phyloP scores from a whole-genome alignment of 2,329 filamentous ascomycete species.

The Bipolaris bicolor region DNA sequence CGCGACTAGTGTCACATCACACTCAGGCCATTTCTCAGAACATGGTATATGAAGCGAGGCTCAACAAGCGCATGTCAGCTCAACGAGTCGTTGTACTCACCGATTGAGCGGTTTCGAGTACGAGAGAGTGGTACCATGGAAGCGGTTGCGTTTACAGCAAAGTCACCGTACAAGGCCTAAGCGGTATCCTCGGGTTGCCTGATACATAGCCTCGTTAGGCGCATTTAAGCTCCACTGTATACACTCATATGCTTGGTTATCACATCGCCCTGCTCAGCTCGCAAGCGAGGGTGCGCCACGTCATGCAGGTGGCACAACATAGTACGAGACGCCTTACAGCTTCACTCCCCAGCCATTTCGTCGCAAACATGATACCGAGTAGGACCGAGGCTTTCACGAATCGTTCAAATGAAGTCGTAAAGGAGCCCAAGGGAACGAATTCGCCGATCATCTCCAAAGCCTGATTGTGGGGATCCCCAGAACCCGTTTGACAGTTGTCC shows the following conservation, averaged over 20 bases:
- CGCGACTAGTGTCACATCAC: conserved; percentile 9
- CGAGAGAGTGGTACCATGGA: not conserved
- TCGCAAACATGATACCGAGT: not conserved
- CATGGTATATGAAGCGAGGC: conserved; percentile 21
- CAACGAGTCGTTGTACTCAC: not conserved
- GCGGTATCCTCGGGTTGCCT: conserved; percentile 1
- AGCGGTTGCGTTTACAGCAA: not conserved
- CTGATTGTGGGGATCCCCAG: conserved; percentile 7
- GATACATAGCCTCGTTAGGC: conserved; percentile 6
- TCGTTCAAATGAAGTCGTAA: not conserved
- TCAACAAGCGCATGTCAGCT: conserved; percentile 6
- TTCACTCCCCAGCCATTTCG: conserved; percentile 10
- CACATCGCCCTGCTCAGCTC: conserved; percentile 8
- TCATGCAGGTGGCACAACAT: conserved; percentile 8
- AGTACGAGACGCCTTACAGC: conserved; percentile 5
- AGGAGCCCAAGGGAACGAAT: not conserved
- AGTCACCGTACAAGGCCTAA: not conserved
- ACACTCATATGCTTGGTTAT: not conserved
- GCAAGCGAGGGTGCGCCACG: conserved; percentile 15
- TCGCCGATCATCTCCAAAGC: conserved; percentile 6
- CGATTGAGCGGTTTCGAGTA: not conserved
- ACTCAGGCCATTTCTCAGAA: conserved; percentile 20
- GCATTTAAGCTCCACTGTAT: conserved; percentile 4
- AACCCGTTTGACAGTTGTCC: conserved; percentile 12
- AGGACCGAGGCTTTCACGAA: not conserved